These are phyloP conservation scores for Pichia sp. DNA, from an alignment of 1,139 yeast species.

Conservation along the genomic window DNA sequence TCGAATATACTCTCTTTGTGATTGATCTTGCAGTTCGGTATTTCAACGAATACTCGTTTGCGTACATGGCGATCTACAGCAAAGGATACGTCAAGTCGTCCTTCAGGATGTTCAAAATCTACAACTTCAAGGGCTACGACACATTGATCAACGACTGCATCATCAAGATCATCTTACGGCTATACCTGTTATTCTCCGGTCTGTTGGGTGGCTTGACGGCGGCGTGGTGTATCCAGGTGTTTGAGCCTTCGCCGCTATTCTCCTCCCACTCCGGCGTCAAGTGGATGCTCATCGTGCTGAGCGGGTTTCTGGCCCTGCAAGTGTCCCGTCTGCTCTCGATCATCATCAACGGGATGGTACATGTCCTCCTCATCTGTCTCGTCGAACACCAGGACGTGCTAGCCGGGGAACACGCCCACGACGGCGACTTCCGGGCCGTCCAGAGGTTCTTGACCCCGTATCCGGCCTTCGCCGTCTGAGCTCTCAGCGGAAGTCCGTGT, in stretches of 20 bases:
- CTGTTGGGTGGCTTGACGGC: constrained; percentile 49
- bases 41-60: constrained; percentile 88
- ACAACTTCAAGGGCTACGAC: constrained; percentile 74
- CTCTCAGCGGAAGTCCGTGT: too few species aligned
- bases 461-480: too few species aligned
- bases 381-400: constrained; percentile 86
- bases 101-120: constrained; percentile 71
- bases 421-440: constrained; percentile 2
- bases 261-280: not conserved
- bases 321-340: constrained; percentile 71
- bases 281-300: constrained; percentile 65
- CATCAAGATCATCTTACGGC: constrained; percentile 73
- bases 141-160: constrained; percentile 63
- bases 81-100: constrained; percentile 74
- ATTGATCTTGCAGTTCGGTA: constrained; percentile 44
- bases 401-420: constrained; percentile 67
- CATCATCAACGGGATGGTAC: constrained; percentile 76
- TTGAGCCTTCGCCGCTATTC: not conserved
- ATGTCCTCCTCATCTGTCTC: constrained; percentile 83
- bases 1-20: constrained; percentile 34
- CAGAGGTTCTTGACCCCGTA: not conserved
- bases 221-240: constrained; percentile 55
- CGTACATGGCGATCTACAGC: constrained; percentile 85
- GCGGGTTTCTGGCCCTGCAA: constrained; percentile 61
- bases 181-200: constrained; percentile 71